A percentile compares a stretch with the other conserved stretches of the same genome.
Conservation (phyloP, 139 green algal species). For the Limnomonas spitsbergensis region DNA sequence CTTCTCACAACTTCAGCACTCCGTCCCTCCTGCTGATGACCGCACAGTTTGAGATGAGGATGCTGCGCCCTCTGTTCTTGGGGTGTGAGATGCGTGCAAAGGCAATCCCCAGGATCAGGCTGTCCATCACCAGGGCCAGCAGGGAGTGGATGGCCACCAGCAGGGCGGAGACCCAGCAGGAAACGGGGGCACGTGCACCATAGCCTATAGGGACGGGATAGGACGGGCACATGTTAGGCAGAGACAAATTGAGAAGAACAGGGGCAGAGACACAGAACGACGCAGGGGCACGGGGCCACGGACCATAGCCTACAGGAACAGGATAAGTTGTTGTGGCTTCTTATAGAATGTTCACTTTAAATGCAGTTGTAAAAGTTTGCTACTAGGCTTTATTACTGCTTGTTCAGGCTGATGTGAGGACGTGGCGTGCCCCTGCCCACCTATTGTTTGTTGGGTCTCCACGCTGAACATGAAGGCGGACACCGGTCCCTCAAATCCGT, state of each 20-base stretch:
- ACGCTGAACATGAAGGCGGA: constrained; percentile 65
- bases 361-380: too few relatives aligned
- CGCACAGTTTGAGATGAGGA: constrained; percentile 80
- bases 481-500: constrained; percentile 48
- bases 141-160: constrained; percentile 73
- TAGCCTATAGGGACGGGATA: constrained; percentile 70
- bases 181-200: constrained; percentile 64
- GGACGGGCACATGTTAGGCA: too few relatives aligned
- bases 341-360: too few relatives aligned
- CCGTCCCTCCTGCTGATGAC: constrained; percentile 76
- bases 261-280: too few relatives aligned
- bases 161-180: constrained; percentile 63
- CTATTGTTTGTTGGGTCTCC: constrained; percentile 73
- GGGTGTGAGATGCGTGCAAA: constrained; percentile 79
- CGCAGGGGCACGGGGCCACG: too few relatives aligned
- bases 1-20: constrained; percentile 84
- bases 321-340: too few relatives aligned
- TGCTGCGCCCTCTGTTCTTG: constrained; percentile 74
- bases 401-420: too few relatives aligned
- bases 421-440: too few relatives aligned
- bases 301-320: too few relatives aligned
- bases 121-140: constrained; percentile 65
- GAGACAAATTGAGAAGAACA: too few relatives aligned
- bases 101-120: constrained; percentile 74
- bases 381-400: too few relatives aligned